phyloP scores from a whole-genome alignment of 2,329 filamentous ascomycete genomes.

The Emydomyces testavorans region DNA sequence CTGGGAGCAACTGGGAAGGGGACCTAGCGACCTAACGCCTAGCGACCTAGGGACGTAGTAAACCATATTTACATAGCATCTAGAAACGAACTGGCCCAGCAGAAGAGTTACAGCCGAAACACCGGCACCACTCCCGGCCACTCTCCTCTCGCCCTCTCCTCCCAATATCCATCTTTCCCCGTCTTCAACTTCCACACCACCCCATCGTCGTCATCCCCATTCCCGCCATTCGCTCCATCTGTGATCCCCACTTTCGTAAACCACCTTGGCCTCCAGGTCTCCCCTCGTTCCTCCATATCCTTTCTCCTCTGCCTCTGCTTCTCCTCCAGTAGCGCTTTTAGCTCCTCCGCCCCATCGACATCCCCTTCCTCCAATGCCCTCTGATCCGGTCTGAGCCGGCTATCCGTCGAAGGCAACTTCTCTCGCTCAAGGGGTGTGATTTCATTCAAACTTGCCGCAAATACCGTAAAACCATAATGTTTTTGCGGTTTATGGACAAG shows the following conservation, averaged over 20 bases:
- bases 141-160: constrained; percentile 57
- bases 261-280: constrained; percentile 67
- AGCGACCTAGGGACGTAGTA: no score
- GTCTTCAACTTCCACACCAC: constrained; percentile 39
- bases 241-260: constrained; percentile 55
- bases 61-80: neutral
- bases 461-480: constrained; percentile 78
- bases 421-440: constrained; percentile 66
- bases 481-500: constrained; percentile 68
- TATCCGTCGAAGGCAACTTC: constrained; percentile 70
- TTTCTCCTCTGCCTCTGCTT: constrained; percentile 63
- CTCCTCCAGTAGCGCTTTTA: constrained; percentile 79
- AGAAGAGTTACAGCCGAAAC: constrained; percentile 33
- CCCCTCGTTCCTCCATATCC: constrained; percentile 62
- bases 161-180: constrained; percentile 89
- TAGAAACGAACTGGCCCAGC: neutral
- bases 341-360: constrained; percentile 68
- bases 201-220: constrained; percentile 10
- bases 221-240: constrained; percentile 13
- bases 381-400: constrained; percentile 75
- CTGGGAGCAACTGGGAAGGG: no score
- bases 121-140: constrained; percentile 53
- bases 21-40: no score
- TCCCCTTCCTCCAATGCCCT: constrained; percentile 69
- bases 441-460: constrained; percentile 79